phyloP scores from a whole-genome alignment of 2,329 filamentous ascomycete genomes.

The Sordariomycetes sp. region DNA sequence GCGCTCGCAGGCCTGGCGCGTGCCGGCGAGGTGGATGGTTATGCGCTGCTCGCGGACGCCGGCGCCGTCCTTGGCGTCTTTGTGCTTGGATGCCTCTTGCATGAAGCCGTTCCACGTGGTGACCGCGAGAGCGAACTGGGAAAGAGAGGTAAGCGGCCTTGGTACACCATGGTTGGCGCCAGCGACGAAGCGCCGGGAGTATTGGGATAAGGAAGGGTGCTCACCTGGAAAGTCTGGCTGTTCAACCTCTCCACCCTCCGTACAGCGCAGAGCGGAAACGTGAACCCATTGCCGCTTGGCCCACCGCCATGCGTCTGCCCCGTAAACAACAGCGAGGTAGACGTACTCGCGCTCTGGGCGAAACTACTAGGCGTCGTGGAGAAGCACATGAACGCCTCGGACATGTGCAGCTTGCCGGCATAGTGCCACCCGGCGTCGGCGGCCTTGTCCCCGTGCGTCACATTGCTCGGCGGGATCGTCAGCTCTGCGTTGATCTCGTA shows the following conservation, averaged over 20 bases:
- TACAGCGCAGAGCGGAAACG: conserved; percentile 82
- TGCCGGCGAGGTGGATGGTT: conserved; percentile 82
- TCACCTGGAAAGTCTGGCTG: conserved; percentile 70
- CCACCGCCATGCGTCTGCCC: conserved; percentile 89
- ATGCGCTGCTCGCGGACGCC: conserved; percentile 61
- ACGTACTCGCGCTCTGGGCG: conserved; percentile 62
- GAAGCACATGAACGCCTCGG: conserved; percentile 92
- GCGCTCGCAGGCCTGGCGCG: conserved; percentile 76
- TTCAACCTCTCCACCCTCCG: conserved; percentile 85
- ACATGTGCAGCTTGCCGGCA: conserved; percentile 82
- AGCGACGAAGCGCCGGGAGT: not conserved
- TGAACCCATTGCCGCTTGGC: conserved; percentile 91
- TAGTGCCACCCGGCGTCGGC: conserved; percentile 74
- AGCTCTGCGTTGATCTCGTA: conserved; percentile 96
- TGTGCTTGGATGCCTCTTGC: conserved; percentile 36
- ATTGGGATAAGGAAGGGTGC: not conserved
- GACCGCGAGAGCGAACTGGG: conserved; percentile 75
- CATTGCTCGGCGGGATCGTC: conserved; percentile 63
- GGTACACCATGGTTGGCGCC: not conserved
- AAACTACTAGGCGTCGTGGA: conserved; percentile 89
- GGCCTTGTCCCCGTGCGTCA: conserved; percentile 55
- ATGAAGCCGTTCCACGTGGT: conserved; percentile 82
- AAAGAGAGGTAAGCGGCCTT: not conserved
- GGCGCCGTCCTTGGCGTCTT: conserved; percentile 27
- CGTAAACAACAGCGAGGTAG: conserved; percentile 71